Evolutionary conservation across 257 asterid species (phyloP).

Genomic region (Pogostemon cablin): DNA sequence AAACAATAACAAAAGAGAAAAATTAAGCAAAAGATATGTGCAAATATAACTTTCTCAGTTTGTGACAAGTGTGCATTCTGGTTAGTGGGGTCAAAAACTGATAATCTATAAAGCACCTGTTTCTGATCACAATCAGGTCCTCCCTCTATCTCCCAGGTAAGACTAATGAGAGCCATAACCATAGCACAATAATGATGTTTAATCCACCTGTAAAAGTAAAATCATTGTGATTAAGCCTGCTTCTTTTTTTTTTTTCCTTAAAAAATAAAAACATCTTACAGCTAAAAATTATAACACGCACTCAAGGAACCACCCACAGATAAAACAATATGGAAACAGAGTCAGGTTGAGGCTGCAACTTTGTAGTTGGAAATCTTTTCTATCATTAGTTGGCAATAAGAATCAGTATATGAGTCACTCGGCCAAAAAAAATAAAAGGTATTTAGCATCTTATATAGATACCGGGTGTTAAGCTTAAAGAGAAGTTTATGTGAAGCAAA

Average conservation of each 20-base stretch:
- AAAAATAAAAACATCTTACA: not conserved
- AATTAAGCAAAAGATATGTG: conserved; percentile 5
- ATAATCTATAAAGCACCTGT: conserved; percentile 54
- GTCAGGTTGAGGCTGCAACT: not conserved
- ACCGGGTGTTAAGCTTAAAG: conserved; percentile 11
- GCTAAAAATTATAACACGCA: not conserved
- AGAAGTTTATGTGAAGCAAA: not conserved
- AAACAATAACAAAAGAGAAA: conserved; percentile 16
- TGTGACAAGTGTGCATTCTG: conserved; percentile 20
- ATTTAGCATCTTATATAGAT: not conserved
- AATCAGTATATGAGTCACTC: not conserved
- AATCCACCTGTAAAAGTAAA: conserved; percentile 82
- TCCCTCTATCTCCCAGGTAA: conserved; percentile 93
- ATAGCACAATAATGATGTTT: conserved; percentile 88
- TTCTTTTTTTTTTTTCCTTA: not conserved
- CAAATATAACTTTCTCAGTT: conserved; percentile 19
- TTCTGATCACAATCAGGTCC: conserved; percentile 88
- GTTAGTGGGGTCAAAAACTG: not conserved
- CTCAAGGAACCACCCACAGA: not conserved
- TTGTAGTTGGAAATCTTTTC: not conserved
- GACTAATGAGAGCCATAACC: conserved; percentile 97
- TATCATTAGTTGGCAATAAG: conserved; percentile 1
- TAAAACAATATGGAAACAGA: conserved; percentile 21
- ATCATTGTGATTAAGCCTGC: conserved; percentile 14
- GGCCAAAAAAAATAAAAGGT: not conserved